Base-by-base conservation (phyloP, 805 yeast genomes). In the Candida yuanshanica region DNA sequence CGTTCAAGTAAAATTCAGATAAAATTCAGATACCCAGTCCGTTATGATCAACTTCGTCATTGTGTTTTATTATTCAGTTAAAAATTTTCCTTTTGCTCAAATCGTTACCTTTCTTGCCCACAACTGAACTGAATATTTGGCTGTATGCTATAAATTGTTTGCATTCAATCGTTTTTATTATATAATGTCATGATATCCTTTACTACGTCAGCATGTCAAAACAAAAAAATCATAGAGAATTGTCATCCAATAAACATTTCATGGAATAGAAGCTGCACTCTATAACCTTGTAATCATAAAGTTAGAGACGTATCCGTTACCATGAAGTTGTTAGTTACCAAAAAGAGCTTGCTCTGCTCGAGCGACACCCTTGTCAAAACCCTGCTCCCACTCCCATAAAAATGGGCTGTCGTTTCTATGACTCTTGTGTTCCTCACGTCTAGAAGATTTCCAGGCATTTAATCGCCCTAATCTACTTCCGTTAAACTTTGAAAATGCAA, bases 371-470 rank as follows among this genome's bases (percentile, higher is more conserved):
- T 74, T 72, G 37, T 75, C 76, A 54, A 77, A 89, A 0, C 96
- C 97, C 51, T 83, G 95, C 21, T 83, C 88, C 83, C 87, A 91
- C 61, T 85, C 95, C 96, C 96, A 91, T 39, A 79, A 41, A 55
- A 69, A 74, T 12, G 66, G 66, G 51, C 81, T 72, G 7, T 64
- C 52, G 7, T 93, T 93, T 47, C 75, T 72, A 7, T 62, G 56
- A 10, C 60, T 49, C 18, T 77, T 53, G 59, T 90, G 95, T 52
- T 87, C 85, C 2, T 54, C 56, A 24, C 73, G 62, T 46, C 97
- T 72, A 16, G 83, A 74, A 10, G 53, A 48, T 46, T 70, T 77
- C 93, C 91, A 83, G 0, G 89, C 81, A 36, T 70, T 70, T 20
- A 71, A 53, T 47, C 96, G 74, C 2, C 99, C 99, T 20, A 91